phyloP scores from a whole-genome alignment of 371 early-diverging fungal genomes.

The Fennellomyces sp. region DNA sequence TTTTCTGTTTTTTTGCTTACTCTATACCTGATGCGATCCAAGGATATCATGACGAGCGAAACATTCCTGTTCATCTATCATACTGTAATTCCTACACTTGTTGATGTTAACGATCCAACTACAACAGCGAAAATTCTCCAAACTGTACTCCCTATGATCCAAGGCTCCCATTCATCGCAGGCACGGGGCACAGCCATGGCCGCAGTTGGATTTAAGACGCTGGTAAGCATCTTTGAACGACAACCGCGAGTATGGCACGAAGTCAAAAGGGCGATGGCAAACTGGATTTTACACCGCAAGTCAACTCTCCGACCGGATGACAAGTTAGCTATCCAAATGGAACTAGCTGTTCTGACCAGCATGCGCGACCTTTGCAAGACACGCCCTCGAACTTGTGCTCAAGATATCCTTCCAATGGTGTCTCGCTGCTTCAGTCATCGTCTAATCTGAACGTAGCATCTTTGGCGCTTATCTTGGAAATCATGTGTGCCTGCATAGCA shows the following conservation, averaged over 20 bases:
- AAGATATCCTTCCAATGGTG: conserved; percentile 58
- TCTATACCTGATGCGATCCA: conserved; percentile 46
- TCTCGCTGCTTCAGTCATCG: conserved; percentile 53
- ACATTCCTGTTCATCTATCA: conserved; percentile 39
- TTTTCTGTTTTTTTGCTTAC: conserved; percentile 49
- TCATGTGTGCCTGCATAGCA: conserved; percentile 47
- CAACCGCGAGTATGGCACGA: conserved; percentile 68
- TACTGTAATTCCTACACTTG: conserved; percentile 46
- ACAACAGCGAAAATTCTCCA: conserved; percentile 55
- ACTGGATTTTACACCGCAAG: conserved; percentile 58
- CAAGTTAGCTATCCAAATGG: conserved; percentile 47
- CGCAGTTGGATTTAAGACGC: conserved; percentile 50
- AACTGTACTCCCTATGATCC: conserved; percentile 45
- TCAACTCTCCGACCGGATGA: conserved; percentile 18
- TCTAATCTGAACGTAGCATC: conserved; percentile 49
- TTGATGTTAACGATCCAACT: conserved; percentile 49
- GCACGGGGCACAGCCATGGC: conserved; percentile 37
- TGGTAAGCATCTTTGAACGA: conserved; percentile 44
- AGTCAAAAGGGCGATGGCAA: conserved; percentile 51
- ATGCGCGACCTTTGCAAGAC: conserved; percentile 54
- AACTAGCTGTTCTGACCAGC: conserved; percentile 54
- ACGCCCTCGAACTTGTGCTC: conserved; percentile 49
- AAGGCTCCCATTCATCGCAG: conserved; percentile 25
- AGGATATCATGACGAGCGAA: conserved; percentile 29
- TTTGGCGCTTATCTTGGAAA: conserved; percentile 45